Evolutionary conservation across 345 rosid genomes (phyloP), one percentile per base, ranked within the genome.

Genomic region (Moringa oleifera): DNA sequence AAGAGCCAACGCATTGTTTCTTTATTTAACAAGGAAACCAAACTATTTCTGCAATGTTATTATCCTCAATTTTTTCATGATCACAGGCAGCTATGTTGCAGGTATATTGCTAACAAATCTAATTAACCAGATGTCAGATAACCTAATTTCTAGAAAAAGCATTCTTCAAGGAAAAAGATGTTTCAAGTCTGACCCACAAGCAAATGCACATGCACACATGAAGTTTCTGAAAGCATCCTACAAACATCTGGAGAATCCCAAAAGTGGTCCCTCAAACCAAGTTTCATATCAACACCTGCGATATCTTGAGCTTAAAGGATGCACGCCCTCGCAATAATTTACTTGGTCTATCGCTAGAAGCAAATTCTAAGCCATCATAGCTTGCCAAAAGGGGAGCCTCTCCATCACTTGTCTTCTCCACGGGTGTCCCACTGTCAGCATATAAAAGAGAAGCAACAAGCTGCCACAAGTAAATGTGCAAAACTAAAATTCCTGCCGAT

Each of bases 301-400:
- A 84, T 64, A 88, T 86, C 71, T 86, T 86, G 66, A 91, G 84
- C 75, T 83, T 86, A 64, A 91, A 86, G 67, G 96, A 83, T 54
- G 91, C 86, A n/a, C 78, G 79, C 37, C 97, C 96, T 7, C 80
- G 76, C 72, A 78, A 58, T 61, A 88, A 52, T 75, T 71, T 83
- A 77, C 77, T 73, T 10, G 88, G 91, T 67, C 78, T 80, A 64
- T 86, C 86, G 56, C 53, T 69, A 51, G 91, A 80, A 60, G 85
- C 73, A 74, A 81, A 88, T 54, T 91, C 96, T 69, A 81, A 70
- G 64, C 97, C 97, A 64, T 91, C 91, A 74, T 57, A 77, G 79
- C 83, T 83, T 50, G 79, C 76, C 77, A 91, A 70, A 69, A 91
- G 93, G 2, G 93, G 91, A 63, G 88, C 79, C 69, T 90, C 92